Evolutionary conservation across 345 rosid species (phyloP).

Genomic region (Camelina hispida): DNA sequence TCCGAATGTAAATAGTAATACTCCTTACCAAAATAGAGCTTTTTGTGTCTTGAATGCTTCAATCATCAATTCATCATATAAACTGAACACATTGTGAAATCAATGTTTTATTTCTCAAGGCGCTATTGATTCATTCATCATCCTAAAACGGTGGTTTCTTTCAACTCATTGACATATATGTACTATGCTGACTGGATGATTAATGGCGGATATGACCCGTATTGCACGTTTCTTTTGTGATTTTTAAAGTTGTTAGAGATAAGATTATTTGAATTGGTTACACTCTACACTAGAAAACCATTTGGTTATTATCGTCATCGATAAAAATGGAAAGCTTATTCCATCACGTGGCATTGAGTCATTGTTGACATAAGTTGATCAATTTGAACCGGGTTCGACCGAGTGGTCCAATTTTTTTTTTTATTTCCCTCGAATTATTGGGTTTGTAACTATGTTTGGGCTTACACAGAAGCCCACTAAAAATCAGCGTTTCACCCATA

Average conservation of each 20-base stretch:
- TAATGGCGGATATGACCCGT: too few relatives aligned
- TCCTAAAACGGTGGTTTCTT: background rate
- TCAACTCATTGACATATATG: background rate
- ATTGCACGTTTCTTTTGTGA: too few relatives aligned
- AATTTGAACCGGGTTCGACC: conserved; percentile 8
- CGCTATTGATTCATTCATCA: background rate
- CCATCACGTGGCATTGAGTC: background rate
- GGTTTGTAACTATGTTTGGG: background rate
- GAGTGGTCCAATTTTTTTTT: background rate
- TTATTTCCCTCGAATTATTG: background rate
- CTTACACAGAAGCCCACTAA: conserved; percentile 23
- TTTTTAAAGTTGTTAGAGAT: too few relatives aligned
- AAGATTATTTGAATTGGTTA: too few relatives aligned
- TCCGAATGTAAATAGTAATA: conserved; percentile 1
- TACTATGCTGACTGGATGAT: background rate
- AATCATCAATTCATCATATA: too few relatives aligned
- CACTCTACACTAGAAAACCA: background rate
- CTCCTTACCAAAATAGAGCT: background rate
- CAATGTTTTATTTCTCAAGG: background rate
- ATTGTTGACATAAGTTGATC: background rate
- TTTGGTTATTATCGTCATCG: too few relatives aligned
- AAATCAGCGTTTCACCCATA: background rate
- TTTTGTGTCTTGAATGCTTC: background rate
- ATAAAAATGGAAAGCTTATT: too few relatives aligned
- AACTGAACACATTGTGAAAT: background rate